A percentile compares a stretch with the other conserved stretches of the same genome.
These are phyloP conservation scores for Thalassia testudinum DNA, from an alignment of 116 monocot species.

Conservation along the genomic window DNA sequence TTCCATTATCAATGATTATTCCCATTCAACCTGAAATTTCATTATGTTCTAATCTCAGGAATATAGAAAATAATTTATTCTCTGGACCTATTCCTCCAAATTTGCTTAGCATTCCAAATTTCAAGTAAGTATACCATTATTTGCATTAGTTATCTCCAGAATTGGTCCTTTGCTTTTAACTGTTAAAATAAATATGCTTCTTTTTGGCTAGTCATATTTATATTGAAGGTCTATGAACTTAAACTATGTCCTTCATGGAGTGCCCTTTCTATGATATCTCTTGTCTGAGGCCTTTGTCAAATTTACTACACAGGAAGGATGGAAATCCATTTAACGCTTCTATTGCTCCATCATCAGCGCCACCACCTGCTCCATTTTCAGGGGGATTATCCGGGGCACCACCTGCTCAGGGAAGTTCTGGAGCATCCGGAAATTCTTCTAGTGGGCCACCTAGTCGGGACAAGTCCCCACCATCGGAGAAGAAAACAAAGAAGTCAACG, in stretches of 20 bases:
- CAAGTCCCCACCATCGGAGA: constrained; percentile 3
- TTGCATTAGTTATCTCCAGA: not conserved
- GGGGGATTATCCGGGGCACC: constrained; percentile 13
- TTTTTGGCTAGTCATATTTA: not conserved
- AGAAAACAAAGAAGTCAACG: constrained; percentile 23
- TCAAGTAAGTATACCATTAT: constrained; percentile 45
- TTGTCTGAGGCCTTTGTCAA: no score
- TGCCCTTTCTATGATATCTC: no score
- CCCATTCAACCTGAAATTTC: not conserved
- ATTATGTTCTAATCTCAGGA: constrained; percentile 25
- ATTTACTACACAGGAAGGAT: constrained; percentile 50
- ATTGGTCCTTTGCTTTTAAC: not conserved
- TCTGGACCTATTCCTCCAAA: constrained; percentile 76
- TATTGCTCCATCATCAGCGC: constrained; percentile 34
- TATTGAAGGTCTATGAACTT: not conserved
- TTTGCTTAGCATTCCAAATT: constrained; percentile 65
- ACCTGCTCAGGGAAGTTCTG: constrained; percentile 11
- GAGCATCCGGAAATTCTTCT: constrained; percentile 19
- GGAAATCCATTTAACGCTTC: constrained; percentile 88
- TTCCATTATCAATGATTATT: not conserved
- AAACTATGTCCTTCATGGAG: not conserved
- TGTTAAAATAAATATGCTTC: no score
- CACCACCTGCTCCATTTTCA: constrained; percentile 11
- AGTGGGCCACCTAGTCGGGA: constrained; percentile 17
- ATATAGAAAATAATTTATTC: constrained; percentile 91